Percentiles rank a stretch among this genome's conserved stretches.
Evolutionary conservation across 139 green algal genomes (phyloP).

Genomic region (Zygnema circumcarinatum): DNA sequence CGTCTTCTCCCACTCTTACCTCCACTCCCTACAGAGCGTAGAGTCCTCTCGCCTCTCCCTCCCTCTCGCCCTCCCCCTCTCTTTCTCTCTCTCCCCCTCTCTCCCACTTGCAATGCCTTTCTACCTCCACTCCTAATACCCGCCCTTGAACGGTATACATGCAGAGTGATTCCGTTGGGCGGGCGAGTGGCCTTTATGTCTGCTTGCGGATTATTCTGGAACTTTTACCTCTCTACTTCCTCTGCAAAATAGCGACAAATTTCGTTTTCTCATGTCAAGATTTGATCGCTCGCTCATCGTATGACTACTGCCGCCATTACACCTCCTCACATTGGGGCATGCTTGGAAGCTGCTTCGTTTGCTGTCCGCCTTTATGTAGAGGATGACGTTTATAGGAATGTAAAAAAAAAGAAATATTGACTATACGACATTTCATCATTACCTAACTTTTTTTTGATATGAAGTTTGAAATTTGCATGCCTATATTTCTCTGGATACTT

Average conservation of each 20-base stretch:
- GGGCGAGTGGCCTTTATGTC: constrained; percentile 66
- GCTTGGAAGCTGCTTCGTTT: too few relatives aligned
- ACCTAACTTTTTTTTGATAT: neutral
- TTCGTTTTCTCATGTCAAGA: neutral
- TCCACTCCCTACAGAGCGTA: too few relatives aligned
- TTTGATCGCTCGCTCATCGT: too few relatives aligned
- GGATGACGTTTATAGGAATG: too few relatives aligned
- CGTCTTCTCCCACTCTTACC: neutral
- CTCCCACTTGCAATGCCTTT: neutral
- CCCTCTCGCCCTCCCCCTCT: neutral
- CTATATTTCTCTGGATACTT: neutral
- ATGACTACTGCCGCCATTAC: too few relatives aligned
- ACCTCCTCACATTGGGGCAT: too few relatives aligned
- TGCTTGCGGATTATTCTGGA: constrained; percentile 65
- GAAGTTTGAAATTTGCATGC: neutral
- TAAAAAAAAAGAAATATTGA: too few relatives aligned
- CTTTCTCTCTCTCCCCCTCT: constrained; percentile 6
- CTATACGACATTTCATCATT: too few relatives aligned
- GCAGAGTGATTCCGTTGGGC: constrained; percentile 49
- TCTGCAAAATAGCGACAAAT: neutral
- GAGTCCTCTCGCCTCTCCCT: too few relatives aligned
- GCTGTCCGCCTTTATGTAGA: too few relatives aligned
- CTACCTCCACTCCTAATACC: neutral
- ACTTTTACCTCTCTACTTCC: constrained; percentile 60
- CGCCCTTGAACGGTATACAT: neutral